Percentiles rank a stretch among this genome's conserved stretches.
These are phyloP conservation scores for Maudiozyma serrabonitensis DNA, from an alignment of 805 yeast species.

Conservation along the genomic window DNA sequence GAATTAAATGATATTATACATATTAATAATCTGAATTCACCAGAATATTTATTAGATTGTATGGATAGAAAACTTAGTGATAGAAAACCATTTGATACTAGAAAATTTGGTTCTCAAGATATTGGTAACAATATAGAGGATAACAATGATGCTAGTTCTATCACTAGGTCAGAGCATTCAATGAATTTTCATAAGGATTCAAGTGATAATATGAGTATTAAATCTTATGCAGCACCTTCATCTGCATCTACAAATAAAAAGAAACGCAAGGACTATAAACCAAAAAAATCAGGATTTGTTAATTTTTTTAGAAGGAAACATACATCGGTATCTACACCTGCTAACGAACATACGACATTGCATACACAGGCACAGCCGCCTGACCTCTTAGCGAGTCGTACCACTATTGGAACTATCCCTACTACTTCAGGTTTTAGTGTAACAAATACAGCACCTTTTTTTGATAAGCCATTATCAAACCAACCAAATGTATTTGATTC, in stretches of 20 bases:
- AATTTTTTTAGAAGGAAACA: conserved; percentile 24
- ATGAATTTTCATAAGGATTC: not conserved
- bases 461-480: not conserved
- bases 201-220: not conserved
- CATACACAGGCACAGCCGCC: not conserved
- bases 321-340: not conserved
- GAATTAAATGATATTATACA: conserved; percentile 7
- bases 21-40: conserved; percentile 8
- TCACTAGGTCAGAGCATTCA: not conserved
- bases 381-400: not conserved
- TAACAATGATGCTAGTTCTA: not conserved
- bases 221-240: not conserved
- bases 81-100: not conserved
- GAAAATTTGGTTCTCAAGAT: not conserved
- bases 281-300: conserved; percentile 20
- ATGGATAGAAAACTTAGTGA: conserved; percentile 10
- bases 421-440: not conserved
- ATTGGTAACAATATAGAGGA: too few species aligned
- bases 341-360: not conserved
- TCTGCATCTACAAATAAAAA: not conserved
- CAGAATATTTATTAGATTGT: conserved; percentile 15
- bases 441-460: not conserved
- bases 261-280: not conserved
- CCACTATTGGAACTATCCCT: not conserved
- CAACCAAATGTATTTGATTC: not conserved